Evolutionary conservation across 192 early-diverging fungal species (phyloP).

Genomic region (Coemansia sp.): DNA sequence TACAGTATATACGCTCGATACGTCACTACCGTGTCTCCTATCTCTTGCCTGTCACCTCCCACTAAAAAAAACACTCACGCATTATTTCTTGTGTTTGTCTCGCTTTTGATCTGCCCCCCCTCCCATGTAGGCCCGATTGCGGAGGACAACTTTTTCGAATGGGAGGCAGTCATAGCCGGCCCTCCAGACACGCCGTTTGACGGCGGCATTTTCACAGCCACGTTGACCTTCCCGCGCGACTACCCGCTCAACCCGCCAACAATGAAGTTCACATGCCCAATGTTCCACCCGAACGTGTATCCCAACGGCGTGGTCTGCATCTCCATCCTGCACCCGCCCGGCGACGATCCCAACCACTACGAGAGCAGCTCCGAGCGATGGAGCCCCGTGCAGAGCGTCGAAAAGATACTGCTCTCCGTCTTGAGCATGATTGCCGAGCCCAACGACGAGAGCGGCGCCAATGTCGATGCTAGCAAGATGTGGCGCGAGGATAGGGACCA

Average conservation of each 20-base stretch:
- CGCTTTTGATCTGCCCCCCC: not conserved
- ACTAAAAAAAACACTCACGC: no score
- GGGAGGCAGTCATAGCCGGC: conserved; percentile 56
- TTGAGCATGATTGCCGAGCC: conserved; percentile 97
- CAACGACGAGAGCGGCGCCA: conserved; percentile 98
- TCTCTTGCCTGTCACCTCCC: no score
- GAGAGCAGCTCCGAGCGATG: conserved; percentile 94
- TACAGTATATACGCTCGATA: conserved; percentile 29
- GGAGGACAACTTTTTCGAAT: conserved; percentile 67
- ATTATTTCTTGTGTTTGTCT: not conserved
- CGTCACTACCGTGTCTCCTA: not conserved
- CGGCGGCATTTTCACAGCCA: conserved; percentile 90
- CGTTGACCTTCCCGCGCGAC: conserved; percentile 84
- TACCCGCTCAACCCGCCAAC: conserved; percentile 93
- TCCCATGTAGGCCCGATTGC: conserved; percentile 62
- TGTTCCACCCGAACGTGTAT: conserved; percentile 98
- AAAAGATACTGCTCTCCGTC: conserved; percentile 95
- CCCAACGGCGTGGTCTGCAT: conserved; percentile 96
- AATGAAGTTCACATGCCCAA: conserved; percentile 95
- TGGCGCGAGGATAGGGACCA: conserved; percentile 80
- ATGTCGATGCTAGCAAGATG: conserved; percentile 98
- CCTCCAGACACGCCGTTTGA: conserved; percentile 94
- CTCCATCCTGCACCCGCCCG: conserved; percentile 96
- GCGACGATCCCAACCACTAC: conserved; percentile 97
- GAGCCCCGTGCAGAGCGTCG: conserved; percentile 97